Evolutionary conservation across 2,329 filamentous ascomycete species (phyloP), one percentile per base, ranked within the genome.

Genomic region (Raffaelea deltoideospora): DNA sequence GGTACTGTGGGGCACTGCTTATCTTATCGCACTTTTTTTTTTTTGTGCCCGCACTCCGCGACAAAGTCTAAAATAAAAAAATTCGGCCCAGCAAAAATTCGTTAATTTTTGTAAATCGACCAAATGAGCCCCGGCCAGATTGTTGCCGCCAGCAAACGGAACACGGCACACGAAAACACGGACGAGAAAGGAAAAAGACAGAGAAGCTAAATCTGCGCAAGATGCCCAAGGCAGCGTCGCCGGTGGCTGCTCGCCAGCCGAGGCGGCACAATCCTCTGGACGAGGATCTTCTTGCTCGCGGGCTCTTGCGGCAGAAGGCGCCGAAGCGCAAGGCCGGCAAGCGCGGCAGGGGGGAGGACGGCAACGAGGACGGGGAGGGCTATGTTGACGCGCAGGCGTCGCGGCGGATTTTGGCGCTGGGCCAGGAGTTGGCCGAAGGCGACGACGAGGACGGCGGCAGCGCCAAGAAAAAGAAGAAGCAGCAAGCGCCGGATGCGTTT

Each of bases 371-470:
- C 10, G 69, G 74, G 40, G 68, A 72, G 41, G 74, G 81, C 42
- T 96, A 80, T 51, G 75, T 98, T 42, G 87, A 95, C 56, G 77
- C 86, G 40, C 87, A 84, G 54, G 77, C 87, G 15, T 94, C 88
- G 39, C 72, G 78, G 48, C 86, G 84, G 50, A 98, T 98, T 53
- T 55, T 98, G 42, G 75, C 81, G 47, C 84, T 96, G 49, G 88
- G 88, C n/a, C 28, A 15, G 5, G 28, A 30, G 28, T 15, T 30
- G 15, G 38, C 63, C 13, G 84, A 90, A 30, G 50, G 65, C 10
- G 64, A 62, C 14, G 61, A 64, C 31, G 60, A 58, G 30, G 63
- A 65, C 28, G 57, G 56, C 37, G 66, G 65, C 14, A 72, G 76
- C 10, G 70, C 75, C 19, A 69, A 69, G 39, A 63, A 65, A 24